Base-by-base conservation (phyloP, 495 filamentous ascomycete genomes). In the Neurospora sublineolata region DNA sequence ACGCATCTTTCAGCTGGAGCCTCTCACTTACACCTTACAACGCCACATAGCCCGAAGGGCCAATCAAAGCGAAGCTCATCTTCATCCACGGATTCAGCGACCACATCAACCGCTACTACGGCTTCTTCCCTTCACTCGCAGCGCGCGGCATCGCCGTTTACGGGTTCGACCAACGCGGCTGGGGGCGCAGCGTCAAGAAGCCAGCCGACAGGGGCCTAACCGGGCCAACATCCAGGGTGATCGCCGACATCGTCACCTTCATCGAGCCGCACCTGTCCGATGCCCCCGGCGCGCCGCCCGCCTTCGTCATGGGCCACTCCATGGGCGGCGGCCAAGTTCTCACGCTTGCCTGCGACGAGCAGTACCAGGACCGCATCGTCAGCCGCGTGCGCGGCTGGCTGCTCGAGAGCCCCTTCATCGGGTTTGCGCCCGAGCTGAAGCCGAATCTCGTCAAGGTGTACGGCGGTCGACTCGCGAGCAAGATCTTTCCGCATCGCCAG, bases 51-150 rank as follows among this genome's bases (percentile, higher is more conserved):
- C 86, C 89, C 40, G 75, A 80, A 18, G 82, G 79, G 42, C 75
- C 83, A 3, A 80, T 84, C 12, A 85, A 86, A 71, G 93, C 94
- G 16, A 89, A 89, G 37, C 74, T 95, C 23, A 84, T 93, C 72
- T 89, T 94, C 77, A 79, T 97, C 72, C 94, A 97, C 81, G 94
- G 94, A 73, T 97, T 92, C 85, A 91, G 87, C 74, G 94, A 97
- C 81, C 94, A 97, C 77, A 84, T 90, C 79, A 89, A 93, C 79
- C 85, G 87, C 23, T 93, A 94, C 80, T 83, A 87, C 75, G 82
- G 80, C 70, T 85, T 97, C 75, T 94, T 94, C 79, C 80, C 87
- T 18, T 77, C 77, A 1, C 87, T 97, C 58, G 91, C 91, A 27
- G 79, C 83, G n/a, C 85, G 86, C 36, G 91, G 90, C 67, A 91